Conservation (phyloP, 345 rosid species). For the Trapa incisa region DNA sequence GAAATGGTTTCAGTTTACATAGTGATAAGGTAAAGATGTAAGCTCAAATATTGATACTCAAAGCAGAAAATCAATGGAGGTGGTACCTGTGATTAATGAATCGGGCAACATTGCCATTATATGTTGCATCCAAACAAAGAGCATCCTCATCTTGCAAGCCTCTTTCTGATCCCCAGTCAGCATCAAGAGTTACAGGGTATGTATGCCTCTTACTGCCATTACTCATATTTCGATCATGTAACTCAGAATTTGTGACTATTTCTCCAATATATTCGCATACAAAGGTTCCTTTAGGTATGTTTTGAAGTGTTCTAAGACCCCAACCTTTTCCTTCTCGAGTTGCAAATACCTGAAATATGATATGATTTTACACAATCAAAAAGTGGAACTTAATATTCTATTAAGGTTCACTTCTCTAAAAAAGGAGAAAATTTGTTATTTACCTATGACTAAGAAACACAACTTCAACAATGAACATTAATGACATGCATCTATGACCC, state of each 20-base stretch:
- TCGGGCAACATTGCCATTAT: constrained; percentile 74
- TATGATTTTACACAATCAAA: not conserved
- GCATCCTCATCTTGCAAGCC: constrained; percentile 45
- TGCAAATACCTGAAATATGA: constrained; percentile 43
- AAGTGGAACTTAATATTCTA: not conserved
- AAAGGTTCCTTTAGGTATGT: constrained; percentile 67
- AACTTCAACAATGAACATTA: not conserved
- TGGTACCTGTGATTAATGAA: constrained; percentile 79
- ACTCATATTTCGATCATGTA: constrained; percentile 33
- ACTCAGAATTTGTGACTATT: constrained; percentile 57
- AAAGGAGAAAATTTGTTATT: no score
- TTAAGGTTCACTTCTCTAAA: no score
- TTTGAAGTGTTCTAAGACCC: constrained; percentile 65
- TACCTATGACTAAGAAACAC: not conserved
- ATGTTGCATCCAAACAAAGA: constrained; percentile 70
- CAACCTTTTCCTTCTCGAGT: constrained; percentile 68
- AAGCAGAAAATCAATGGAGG: not conserved
- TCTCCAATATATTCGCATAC: constrained; percentile 85
- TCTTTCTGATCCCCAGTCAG: constrained; percentile 64
- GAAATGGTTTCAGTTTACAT: not conserved
- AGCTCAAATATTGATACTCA: not conserved
- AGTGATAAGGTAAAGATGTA: not conserved
- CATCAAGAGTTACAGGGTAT: constrained; percentile 60
- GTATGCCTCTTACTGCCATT: constrained; percentile 26
- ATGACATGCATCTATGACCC: not conserved